Conservation (phyloP, 2,329 filamentous ascomycete genomes). For the Talaromyces sp. region DNA sequence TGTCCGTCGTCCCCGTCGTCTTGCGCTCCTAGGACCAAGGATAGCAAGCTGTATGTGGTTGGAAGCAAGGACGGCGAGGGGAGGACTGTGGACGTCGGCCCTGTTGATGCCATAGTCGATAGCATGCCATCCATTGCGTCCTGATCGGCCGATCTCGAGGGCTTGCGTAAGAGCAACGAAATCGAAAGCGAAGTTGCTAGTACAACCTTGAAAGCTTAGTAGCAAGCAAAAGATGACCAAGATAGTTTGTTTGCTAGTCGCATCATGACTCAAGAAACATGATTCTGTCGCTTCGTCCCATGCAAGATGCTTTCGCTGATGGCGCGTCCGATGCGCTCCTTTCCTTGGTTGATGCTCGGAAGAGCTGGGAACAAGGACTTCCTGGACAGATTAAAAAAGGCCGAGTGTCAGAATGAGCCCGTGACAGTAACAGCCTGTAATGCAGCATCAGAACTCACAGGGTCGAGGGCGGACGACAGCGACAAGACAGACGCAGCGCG, state of each 20-base stretch:
- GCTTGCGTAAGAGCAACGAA: not conserved
- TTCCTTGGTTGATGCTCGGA: not conserved
- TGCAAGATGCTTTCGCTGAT: not conserved
- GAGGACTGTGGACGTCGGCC: not conserved
- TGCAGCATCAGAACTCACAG: not conserved
- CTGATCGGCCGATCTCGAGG: not conserved
- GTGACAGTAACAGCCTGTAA: not conserved
- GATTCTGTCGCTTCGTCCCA: not conserved
- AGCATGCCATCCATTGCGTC: not conserved
- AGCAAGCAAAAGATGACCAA: not conserved
- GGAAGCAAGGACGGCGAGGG: slow-evolving; percentile 11
- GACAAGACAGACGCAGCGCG: not conserved
- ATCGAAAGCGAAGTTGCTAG: not conserved
- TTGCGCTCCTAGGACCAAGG: slow-evolving; percentile 10
- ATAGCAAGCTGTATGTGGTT: slow-evolving; percentile 15
- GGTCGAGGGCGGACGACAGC: not conserved
- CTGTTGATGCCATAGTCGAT: not conserved
- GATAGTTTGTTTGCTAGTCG: not conserved
- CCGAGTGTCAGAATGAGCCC: not conserved
- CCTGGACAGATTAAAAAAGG: not conserved
- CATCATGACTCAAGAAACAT: not conserved
- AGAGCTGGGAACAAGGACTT: not conserved
- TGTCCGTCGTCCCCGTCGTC: slow-evolving; percentile 16
- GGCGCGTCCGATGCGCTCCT: not conserved
- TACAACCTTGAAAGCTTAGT: not conserved